Evolutionary conservation across 495 filamentous ascomycete species (phyloP), one percentile per base, ranked within the genome.

Genomic region (Aspergillus haitiensis): DNA sequence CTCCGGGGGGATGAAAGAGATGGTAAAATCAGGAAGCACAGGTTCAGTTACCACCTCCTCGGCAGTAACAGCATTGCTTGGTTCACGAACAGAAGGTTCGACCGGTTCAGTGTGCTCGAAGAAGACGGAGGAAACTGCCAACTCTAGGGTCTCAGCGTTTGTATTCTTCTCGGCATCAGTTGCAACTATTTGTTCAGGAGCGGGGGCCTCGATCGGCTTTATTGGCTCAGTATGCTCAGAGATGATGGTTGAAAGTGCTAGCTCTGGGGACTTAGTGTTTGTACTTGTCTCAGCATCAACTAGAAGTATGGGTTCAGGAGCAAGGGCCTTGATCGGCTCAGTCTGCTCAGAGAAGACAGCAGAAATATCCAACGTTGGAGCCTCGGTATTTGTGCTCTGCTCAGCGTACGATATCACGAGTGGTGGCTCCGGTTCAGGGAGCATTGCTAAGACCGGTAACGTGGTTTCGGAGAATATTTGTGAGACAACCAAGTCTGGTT

Each of bases 341-440:
- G 56, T 63, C 21, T 63, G 44, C 42, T 56, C 36, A 6, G 52
- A 59, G 31, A 45, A 59, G 21, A 63, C 48, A 1, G 39, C 46
- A 10, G 83, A 82, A 36, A 84, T 61, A 34, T 72, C 72, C 11
- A 82, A 59, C 27, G 61, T 48, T 4, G 52, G 53, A 1, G 61
- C 45, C 9, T 65, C 63, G 0, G 63, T 65, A n/a, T 47, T 61
- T 11, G 59, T 65, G n/a, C 55, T 59, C 18, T 58, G 63, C n/a
- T 65, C 63, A 10, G 58, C 33, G 18, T 59, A 37, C 3, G 58
- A 55, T 8, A 59, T n/a, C 42, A 70, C 70, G 8, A 80, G 64
- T 44, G 68, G 63, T 4, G 59, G 59, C 5, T 34, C 51, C 18
- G 64, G 67, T 13, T 60, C 63, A n/a, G 63, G 65, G 33, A 72